Percentiles rank a stretch among this genome's conserved stretches.
These are phyloP conservation scores for Begonia loranthoides DNA, from an alignment of 306 rosid genomes.

Conservation along the genomic window DNA sequence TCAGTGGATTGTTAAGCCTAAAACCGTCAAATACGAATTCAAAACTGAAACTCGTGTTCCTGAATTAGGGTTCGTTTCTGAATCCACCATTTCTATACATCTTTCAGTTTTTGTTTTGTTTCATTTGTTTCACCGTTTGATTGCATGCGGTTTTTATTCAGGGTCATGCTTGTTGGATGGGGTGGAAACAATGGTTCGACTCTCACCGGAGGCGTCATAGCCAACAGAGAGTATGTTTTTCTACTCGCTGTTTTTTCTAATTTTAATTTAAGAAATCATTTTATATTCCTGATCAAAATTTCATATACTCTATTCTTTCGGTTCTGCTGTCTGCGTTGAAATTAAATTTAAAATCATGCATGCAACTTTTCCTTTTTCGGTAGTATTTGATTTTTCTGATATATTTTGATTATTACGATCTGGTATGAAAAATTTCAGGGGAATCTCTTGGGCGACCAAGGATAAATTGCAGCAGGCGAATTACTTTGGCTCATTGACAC, in stretches of 20 bases:
- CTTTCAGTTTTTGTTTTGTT: not conserved
- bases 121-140: not conserved
- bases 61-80: slow-evolving; percentile 52
- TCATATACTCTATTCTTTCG: no score
- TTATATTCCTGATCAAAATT: no score
- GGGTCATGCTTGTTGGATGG: slow-evolving; percentile 99
- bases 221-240: slow-evolving; percentile 66
- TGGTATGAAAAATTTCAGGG: slow-evolving; percentile 28
- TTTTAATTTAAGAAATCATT: not conserved
- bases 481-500: slow-evolving; percentile 90
- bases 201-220: slow-evolving; percentile 89
- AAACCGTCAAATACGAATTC: slow-evolving; percentile 68
- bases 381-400: not conserved
- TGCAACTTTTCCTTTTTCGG: not conserved
- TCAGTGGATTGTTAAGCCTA: slow-evolving; percentile 89
- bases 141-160: slow-evolving; percentile 6
- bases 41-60: slow-evolving; percentile 63
- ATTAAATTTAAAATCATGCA: not conserved
- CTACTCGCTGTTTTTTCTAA: not conserved
- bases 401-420: not conserved
- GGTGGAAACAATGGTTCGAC: slow-evolving; percentile 92
- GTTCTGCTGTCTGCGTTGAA: no score
- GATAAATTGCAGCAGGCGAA: slow-evolving; percentile 91
- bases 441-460: slow-evolving; percentile 98
- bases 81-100: not conserved